phyloP scores from a whole-genome alignment of 108 stramenopile species.

The Cyclotella atomus region DNA sequence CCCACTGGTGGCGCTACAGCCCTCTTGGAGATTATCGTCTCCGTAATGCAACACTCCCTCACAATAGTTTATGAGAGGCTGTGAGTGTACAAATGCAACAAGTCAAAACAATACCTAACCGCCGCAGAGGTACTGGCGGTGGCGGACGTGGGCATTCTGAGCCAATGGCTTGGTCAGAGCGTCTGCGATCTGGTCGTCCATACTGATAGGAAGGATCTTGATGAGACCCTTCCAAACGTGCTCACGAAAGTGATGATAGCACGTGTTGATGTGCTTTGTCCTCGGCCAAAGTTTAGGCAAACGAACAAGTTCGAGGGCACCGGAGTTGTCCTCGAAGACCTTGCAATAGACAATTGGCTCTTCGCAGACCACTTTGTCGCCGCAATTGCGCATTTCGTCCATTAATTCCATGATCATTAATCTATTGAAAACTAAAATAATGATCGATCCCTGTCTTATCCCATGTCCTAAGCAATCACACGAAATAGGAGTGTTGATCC shows the following conservation, averaged over 20 bases:
- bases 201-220: constrained; percentile 8
- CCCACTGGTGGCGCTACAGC: background rate
- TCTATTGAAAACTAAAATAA: no score
- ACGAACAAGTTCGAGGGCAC: background rate
- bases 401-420: background rate
- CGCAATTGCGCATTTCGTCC: background rate
- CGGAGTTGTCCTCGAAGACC: background rate
- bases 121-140: background rate
- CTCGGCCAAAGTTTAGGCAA: background rate
- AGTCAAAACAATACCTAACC: background rate
- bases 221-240: background rate
- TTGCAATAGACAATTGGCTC: background rate
- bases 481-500: no score
- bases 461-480: no score
- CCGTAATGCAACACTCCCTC: background rate
- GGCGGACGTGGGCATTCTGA: no score
- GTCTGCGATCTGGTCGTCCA: background rate
- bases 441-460: no score
- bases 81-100: no score
- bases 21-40: background rate
- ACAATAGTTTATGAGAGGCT: no score
- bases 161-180: no score
- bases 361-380: no score
- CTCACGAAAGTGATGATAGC: constrained; percentile 3
- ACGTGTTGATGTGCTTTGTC: no score